These are phyloP conservation scores for Trematosphaeria pertusa DNA, from an alignment of 2,329 filamentous ascomycete species.

Conservation along the genomic window DNA sequence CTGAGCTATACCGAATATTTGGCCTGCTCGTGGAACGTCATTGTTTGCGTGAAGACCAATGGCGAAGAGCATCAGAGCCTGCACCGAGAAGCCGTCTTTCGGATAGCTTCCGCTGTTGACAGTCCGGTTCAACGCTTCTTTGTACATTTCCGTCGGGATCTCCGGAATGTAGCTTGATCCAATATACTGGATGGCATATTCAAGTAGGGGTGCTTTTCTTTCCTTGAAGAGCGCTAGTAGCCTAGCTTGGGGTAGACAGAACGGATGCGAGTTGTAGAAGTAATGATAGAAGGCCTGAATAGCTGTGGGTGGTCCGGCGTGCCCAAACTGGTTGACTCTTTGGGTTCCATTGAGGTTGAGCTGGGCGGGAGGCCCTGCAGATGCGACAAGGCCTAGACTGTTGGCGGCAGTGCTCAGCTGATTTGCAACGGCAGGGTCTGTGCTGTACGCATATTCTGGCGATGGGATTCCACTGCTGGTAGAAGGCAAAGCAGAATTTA, in stretches of 20 bases:
- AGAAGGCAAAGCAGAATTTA: constrained; percentile 17
- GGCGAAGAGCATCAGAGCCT: constrained; percentile 78
- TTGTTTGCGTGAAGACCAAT: constrained; percentile 80
- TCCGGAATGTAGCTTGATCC: constrained; percentile 61
- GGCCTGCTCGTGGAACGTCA: constrained; percentile 71
- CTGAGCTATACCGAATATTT: constrained; percentile 72
- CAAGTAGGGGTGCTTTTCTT: constrained; percentile 51
- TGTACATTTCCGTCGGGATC: constrained; percentile 54
- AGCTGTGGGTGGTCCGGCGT: constrained; percentile 36
- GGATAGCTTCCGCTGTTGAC: constrained; percentile 40
- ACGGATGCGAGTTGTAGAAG: constrained; percentile 63
- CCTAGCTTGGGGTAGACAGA: constrained; percentile 58
- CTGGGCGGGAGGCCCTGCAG: constrained; percentile 31
- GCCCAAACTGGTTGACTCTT: constrained; percentile 37
- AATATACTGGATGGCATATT: constrained; percentile 63
- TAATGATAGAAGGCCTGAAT: constrained; percentile 53
- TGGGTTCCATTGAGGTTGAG: constrained; percentile 43
- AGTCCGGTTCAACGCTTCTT: constrained; percentile 43
- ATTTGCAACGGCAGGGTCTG: constrained; percentile 29
- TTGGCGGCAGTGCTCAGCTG: constrained; percentile 32
- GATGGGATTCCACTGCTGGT: constrained; percentile 36
- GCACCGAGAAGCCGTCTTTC: constrained; percentile 66
- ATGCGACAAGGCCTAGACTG: constrained; percentile 25
- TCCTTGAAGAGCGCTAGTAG: constrained; percentile 51
- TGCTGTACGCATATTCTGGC: constrained; percentile 39